Evolutionary conservation across 768 basidiomycete species (phyloP).

Genomic region (Phylloporus sp.): DNA sequence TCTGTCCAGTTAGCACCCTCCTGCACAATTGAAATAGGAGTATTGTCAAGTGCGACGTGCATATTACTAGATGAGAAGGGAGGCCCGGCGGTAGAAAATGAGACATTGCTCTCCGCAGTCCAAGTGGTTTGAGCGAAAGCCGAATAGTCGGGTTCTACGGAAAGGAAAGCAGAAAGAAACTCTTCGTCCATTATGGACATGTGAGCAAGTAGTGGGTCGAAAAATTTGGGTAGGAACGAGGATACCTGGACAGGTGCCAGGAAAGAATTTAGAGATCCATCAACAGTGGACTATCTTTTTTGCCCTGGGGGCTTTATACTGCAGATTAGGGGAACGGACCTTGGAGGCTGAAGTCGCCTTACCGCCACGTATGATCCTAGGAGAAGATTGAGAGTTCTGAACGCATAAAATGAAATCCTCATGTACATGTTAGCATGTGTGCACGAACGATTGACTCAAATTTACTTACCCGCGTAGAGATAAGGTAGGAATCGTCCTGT

Average conservation of each 20-base stretch:
- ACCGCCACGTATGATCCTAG: neutral
- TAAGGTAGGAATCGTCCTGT: neutral
- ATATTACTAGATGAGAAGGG: neutral
- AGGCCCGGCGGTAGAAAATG: neutral
- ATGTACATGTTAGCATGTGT: neutral
- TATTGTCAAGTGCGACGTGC: neutral
- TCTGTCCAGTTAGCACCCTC: neutral
- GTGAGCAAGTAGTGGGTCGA: neutral
- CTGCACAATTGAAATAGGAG: neutral
- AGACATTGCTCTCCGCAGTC: neutral
- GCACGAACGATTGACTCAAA: neutral
- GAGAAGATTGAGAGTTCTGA: neutral
- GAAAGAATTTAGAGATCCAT: neutral
- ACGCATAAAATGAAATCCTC: conserved; percentile 5
- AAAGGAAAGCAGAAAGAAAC: neutral
- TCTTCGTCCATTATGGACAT: neutral
- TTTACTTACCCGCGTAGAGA: neutral
- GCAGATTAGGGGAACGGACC: neutral
- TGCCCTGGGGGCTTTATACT: neutral
- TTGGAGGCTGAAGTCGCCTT: neutral
- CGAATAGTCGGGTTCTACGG: neutral
- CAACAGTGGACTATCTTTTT: neutral
- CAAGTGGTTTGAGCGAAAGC: neutral
- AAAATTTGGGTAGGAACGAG: neutral
- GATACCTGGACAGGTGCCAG: neutral